phyloP scores from a whole-genome alignment of 352 stramenopile species.

The Aphanomyces invadans region DNA sequence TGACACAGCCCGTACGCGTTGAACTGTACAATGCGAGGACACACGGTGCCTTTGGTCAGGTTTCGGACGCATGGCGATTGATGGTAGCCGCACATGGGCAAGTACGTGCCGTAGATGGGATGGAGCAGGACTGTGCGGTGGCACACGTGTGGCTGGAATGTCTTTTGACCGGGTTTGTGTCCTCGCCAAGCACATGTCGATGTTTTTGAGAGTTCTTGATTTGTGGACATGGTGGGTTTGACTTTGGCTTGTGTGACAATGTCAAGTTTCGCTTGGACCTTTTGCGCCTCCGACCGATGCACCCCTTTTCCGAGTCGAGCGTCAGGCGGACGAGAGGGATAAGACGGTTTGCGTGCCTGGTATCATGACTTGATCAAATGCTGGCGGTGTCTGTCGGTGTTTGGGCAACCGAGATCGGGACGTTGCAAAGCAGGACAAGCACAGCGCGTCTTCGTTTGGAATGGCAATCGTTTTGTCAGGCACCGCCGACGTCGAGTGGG shows the following conservation, averaged over 20 bases:
- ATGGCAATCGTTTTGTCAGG: slow-evolving; percentile 42
- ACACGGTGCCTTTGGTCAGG: slow-evolving; percentile 35
- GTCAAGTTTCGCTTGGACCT: background rate
- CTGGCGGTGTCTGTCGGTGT: background rate
- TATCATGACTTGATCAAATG: background rate
- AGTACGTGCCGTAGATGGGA: slow-evolving; percentile 39
- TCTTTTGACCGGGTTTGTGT: slow-evolving; percentile 14
- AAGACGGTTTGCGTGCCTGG: background rate
- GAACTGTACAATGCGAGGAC: slow-evolving; percentile 40
- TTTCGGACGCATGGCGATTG: slow-evolving; percentile 47
- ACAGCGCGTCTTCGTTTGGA: slow-evolving; percentile 49
- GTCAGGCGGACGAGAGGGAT: no score
- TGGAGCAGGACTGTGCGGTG: slow-evolving; percentile 52
- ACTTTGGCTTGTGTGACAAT: slow-evolving; percentile 2
- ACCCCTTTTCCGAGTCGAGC: no score
- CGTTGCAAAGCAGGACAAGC: slow-evolving; percentile 41
- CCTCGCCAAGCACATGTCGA: slow-evolving; percentile 19
- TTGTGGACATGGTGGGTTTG: background rate
- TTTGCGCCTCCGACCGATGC: slow-evolving; percentile 3
- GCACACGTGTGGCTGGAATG: slow-evolving; percentile 28
- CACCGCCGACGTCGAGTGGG: slow-evolving; percentile 45
- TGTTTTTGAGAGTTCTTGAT: background rate
- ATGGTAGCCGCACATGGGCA: slow-evolving; percentile 64
- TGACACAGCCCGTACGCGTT: slow-evolving; percentile 62
- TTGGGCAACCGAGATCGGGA: background rate